Evolutionary conservation across 169 alveolate genomes (phyloP), one percentile per base, ranked within the genome.

Genomic region (Cryptosporidium sp.): DNA sequence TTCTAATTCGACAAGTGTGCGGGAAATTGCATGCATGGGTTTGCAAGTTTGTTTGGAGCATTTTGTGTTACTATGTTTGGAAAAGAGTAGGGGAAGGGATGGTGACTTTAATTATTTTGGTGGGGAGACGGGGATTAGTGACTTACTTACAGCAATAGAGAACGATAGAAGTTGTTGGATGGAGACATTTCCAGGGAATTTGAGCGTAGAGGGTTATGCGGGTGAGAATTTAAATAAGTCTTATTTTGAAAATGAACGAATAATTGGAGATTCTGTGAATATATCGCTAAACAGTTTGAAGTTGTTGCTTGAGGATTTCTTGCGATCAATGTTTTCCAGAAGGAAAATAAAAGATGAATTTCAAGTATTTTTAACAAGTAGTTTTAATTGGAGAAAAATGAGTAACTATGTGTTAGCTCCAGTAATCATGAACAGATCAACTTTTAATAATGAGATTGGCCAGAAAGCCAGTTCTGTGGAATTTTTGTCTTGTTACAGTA

Each of bases 321-420:
- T 65, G 41, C 10, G 39, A 43, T 48, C 65, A 12, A 21, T 62
- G 39, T 65, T 80, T 80, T 80, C 89, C 35, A 45, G 37, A n/a
- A 31, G 29, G 10, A 18, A 33, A 4, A 21, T 16, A 33, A 59
- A 61, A 3, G 35, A 58, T 21, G 35, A 29, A 10, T 12, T 80
- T 26, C 45, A 43, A 33, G 89, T 67, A 26, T 65, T 80, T 14
- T 39, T 80, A 18, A 80, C 89, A 33, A 41, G 80, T n/a, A 45
- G 33, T 31, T 80, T 80, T 65, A 80, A 80, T 62, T 80, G 89
- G 89, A 59, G 68, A 37, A 74, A 58, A 33, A 37, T 65, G 43
- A 65, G 10, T 29, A 65, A 35, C 29, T 65, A 55, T 55, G 35
- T 26, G 9, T 2, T n/a, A 55, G 21, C 35, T 23, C 35, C 67